Conservation (phyloP, 2,329 filamentous ascomycete genomes). For the Parasarocladium wereldwijsianum region DNA sequence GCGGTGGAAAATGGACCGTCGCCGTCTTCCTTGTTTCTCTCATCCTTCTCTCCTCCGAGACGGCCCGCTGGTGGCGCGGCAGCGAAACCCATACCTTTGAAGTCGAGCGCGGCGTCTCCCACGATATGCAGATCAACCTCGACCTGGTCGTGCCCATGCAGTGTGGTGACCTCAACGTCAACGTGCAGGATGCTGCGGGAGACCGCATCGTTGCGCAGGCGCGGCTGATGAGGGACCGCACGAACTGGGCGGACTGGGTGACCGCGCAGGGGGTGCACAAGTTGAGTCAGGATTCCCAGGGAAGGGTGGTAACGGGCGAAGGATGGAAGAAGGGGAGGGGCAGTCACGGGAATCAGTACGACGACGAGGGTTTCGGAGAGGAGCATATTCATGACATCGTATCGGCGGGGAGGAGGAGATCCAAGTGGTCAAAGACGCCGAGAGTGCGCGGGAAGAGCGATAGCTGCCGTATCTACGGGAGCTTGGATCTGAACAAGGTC, state of each 20-base stretch:
- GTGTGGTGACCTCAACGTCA: constrained; percentile 80
- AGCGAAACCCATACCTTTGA: constrained; percentile 78
- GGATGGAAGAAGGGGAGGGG: constrained; percentile 39
- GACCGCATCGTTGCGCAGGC: constrained; percentile 78
- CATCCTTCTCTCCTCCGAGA: constrained; percentile 64
- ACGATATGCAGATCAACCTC: constrained; percentile 83
- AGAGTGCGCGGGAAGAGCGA: constrained; percentile 45
- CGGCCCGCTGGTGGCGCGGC: constrained; percentile 71
- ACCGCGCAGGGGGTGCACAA: constrained; percentile 51
- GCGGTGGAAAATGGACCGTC: constrained; percentile 89
- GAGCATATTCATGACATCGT: constrained; percentile 89
- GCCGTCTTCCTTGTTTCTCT: constrained; percentile 61
- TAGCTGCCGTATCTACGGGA: constrained; percentile 81
- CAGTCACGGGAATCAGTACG: no score
- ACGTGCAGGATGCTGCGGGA: constrained; percentile 89
- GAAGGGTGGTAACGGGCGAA: constrained; percentile 39
- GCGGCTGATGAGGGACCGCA: constrained; percentile 59
- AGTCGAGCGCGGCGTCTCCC: constrained; percentile 82
- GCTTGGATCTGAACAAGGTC: constrained; percentile 85
- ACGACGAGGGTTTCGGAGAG: constrained; percentile 58
- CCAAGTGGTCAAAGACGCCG: constrained; percentile 65
- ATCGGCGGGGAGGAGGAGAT: constrained; percentile 46
- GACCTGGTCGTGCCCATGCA: constrained; percentile 86
- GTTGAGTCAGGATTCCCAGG: constrained; percentile 40
- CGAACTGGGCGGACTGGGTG: constrained; percentile 71